phyloP scores from a whole-genome alignment of 257 asterid species.

The Perilla frutescens region DNA sequence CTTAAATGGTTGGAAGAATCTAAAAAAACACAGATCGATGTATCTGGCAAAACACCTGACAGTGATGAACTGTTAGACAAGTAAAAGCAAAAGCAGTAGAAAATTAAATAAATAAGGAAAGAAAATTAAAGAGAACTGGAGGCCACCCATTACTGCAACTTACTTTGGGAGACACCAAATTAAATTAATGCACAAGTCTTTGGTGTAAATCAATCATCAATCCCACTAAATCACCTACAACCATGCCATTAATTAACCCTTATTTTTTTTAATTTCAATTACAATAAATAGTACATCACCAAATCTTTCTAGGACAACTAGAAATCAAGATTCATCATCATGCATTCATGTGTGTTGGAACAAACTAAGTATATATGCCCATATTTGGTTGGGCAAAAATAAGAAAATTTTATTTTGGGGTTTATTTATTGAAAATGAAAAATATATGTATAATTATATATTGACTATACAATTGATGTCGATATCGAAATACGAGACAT shows the following conservation, averaged over 20 bases:
- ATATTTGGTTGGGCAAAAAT: slow-evolving; percentile 13
- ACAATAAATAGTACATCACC: neutral
- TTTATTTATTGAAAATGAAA: too few relatives aligned
- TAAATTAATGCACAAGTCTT: slow-evolving; percentile 16
- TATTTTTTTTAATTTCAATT: neutral
- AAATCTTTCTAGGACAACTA: slow-evolving; percentile 38
- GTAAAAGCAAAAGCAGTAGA: neutral
- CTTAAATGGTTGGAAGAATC: slow-evolving; percentile 47
- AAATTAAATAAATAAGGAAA: neutral
- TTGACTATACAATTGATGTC: neutral
- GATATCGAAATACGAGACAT: neutral
- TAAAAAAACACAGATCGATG: slow-evolving; percentile 32
- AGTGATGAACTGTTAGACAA: slow-evolving; percentile 27
- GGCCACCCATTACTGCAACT: slow-evolving; percentile 30
- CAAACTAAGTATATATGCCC: too few relatives aligned
- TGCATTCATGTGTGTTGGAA: neutral
- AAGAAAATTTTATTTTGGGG: too few relatives aligned
- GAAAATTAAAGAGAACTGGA: neutral
- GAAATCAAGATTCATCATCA: slow-evolving; percentile 25
- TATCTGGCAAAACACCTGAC: slow-evolving; percentile 38
- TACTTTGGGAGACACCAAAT: slow-evolving; percentile 19
- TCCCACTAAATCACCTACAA: slow-evolving; percentile 41
- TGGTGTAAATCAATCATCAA: slow-evolving; percentile 43
- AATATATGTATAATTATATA: too few relatives aligned
- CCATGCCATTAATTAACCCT: slow-evolving; percentile 4